Conservation (phyloP, 306 rosid species). For the Acacia crassicarpa region DNA sequence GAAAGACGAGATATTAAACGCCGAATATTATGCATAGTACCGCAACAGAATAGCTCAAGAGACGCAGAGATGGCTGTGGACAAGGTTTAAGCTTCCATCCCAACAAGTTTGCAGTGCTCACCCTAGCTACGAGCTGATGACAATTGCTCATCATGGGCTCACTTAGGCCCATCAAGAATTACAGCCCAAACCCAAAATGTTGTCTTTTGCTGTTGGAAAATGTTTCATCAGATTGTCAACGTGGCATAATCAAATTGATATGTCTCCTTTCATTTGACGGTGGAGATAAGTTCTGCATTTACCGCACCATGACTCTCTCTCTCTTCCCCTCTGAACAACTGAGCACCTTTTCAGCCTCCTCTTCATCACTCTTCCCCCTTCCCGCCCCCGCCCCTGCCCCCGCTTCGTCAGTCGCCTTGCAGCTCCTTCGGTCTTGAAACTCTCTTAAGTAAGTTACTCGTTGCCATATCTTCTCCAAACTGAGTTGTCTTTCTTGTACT, state of each 20-base stretch:
- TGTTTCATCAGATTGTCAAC: not conserved
- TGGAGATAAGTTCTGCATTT: constrained; percentile 21
- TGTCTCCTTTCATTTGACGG: constrained; percentile 5
- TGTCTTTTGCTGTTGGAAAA: not conserved
- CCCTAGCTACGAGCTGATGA: not conserved
- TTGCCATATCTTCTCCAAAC: not conserved
- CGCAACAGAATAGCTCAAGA: not conserved
- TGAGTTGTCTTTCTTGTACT: not conserved
- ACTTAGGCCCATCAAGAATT: not conserved
- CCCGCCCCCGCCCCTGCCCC: not conserved
- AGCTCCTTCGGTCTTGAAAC: not conserved
- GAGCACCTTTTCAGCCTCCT: constrained; percentile 25
- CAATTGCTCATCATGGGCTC: not conserved
- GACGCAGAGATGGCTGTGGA: not conserved
- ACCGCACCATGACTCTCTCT: constrained; percentile 10
- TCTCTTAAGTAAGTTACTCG: not conserved
- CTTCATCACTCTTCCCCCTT: not conserved
- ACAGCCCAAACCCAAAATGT: not conserved
- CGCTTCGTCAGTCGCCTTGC: not conserved
- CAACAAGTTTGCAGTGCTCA: not conserved
- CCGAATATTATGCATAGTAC: constrained; percentile 37
- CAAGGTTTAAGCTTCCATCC: not conserved
- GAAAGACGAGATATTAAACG: constrained; percentile 25
- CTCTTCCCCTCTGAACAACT: not conserved
- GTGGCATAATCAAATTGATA: constrained; percentile 9